Base-by-base conservation (phyloP, 108 stramenopile species). In the Cylindrotheca closterium region DNA sequence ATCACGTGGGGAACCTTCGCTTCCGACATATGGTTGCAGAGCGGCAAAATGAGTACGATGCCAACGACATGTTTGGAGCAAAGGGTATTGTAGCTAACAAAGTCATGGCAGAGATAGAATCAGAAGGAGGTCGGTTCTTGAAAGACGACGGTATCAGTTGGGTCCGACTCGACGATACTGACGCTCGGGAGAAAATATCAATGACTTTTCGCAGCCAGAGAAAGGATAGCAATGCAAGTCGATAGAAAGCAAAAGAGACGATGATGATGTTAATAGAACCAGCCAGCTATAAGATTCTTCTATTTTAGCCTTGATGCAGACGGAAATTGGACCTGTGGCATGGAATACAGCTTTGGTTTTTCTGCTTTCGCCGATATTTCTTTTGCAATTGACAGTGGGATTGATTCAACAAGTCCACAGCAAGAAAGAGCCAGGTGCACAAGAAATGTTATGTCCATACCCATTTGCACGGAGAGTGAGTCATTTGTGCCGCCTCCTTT, bases 371-470 rank as follows among this genome's bases (percentile, higher is more conserved):
- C 15, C 15, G 10, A 15, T 10, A 63, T 67, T 61, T 83, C 82
- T 28, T 85, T 64, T 22, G 79, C 79, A 17, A 81, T 45, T 30
- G 58, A 46, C 3, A 77, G 68, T 22, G 92, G 92, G 22, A 93
- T 63, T 18, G 83, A 69, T 73, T 89, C 81, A 4, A 88, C 72
- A 12, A 93, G 62, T 7, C 88, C 88, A 58, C 82, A 79, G 55
- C 88, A 85, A 17, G 86, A 75, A 27, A 80, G 77, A 15, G 85
- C 71, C 24, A 93, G 63, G 47, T 85, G 75, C 7, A 86, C 67
- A 27, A 93, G 28, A 60, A 89, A 88, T 53, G 50, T 60, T 21
- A 50, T 32, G 17, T 86, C 71, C 30, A 92, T 67, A 30, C 77
- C 74, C 58, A 89, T 48, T 32, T 58, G 21, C 73, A 87, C 65